Evolutionary conservation across 805 yeast species (phyloP), one percentile per base, ranked within the genome.

Genomic region (Sungouiozyma intestinalis): DNA sequence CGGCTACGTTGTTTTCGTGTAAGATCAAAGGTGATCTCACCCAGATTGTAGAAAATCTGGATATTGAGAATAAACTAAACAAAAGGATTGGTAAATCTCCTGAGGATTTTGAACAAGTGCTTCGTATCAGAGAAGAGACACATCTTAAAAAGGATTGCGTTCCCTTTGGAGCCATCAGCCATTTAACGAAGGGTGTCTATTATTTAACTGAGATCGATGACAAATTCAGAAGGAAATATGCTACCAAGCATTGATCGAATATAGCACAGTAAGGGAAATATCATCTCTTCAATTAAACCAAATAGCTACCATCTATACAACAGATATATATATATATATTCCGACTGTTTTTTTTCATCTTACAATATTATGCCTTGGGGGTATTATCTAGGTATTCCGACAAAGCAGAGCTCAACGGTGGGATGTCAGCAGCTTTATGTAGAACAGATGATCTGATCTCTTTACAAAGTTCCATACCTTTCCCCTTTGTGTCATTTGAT

Each of bases 141-240:
- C 95, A 90, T 62, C 68, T 86, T 63, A 74, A 85, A 65, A 85
- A 86, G 67, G 67, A 71, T 51, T 82, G 76, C 72, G 68, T 71
- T 62, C 98, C 98, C 53, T 63, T 70, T 46, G 97, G 97, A 39
- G 69, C 79, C 35, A 70, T 78, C 51, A 95, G 85, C 15, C 68
- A 73, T 58, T 67, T 90, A 56, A 71, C 76, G 45, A 50, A 69
- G 20, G 96, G 95, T 42, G 74, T 86, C 41, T 90, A 84, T 71
- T 92, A 88, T 69, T 74, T 90, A 60, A 74, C 77, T 45, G 76
- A 77, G 51, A 71, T 90, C 55, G 90, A 90, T 65, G 97, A 86
- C 61, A 84, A 74, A 68, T 90, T 65, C 75, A 86, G 85, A 72
- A 82, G 98, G 71, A 60, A 61, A 44, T 88, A 88, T 60, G 80